Evolutionary conservation across 164 flowering plant species (phyloP).

Genomic region (Stephania japonica): DNA sequence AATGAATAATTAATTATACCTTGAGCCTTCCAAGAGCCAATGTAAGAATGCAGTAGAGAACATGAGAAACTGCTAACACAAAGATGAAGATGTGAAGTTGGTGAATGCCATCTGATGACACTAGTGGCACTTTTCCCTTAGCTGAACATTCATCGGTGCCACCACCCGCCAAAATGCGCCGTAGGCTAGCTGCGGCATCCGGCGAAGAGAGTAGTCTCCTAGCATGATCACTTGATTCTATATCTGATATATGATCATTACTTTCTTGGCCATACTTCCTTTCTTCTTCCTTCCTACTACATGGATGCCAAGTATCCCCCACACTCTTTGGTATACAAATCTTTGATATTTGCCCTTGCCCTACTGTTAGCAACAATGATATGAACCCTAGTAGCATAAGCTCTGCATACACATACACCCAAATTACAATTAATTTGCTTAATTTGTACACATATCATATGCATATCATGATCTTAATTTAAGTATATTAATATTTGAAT

Average conservation of each 20-base stretch:
- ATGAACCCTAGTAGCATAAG: constrained; percentile 73
- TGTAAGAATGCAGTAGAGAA: constrained; percentile 51
- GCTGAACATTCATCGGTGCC: constrained; percentile 34
- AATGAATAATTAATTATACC: constrained; percentile 23
- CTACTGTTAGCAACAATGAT: constrained; percentile 50
- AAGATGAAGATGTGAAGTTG: constrained; percentile 79
- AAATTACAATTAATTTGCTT: neutral
- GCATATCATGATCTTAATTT: neutral
- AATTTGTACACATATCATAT: no score
- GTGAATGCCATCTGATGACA: constrained; percentile 36
- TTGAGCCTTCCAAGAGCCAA: constrained; percentile 54
- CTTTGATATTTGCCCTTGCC: constrained; percentile 28
- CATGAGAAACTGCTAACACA: constrained; percentile 52
- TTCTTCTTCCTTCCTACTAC: constrained; percentile 21
- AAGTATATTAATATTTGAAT: neutral
- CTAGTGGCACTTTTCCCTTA: constrained; percentile 20
- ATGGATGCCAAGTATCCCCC: constrained; percentile 47
- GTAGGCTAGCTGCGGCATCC: constrained; percentile 8
- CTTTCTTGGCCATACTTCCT: neutral
- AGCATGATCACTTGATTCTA: neutral
- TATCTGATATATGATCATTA: neutral
- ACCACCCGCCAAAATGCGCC: constrained; percentile 38
- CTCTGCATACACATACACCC: constrained; percentile 26
- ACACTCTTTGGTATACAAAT: constrained; percentile 38
- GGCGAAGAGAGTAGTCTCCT: constrained; percentile 35